phyloP scores from a whole-genome alignment of 148 eudicot species.

The Nepenthes gracilis region DNA sequence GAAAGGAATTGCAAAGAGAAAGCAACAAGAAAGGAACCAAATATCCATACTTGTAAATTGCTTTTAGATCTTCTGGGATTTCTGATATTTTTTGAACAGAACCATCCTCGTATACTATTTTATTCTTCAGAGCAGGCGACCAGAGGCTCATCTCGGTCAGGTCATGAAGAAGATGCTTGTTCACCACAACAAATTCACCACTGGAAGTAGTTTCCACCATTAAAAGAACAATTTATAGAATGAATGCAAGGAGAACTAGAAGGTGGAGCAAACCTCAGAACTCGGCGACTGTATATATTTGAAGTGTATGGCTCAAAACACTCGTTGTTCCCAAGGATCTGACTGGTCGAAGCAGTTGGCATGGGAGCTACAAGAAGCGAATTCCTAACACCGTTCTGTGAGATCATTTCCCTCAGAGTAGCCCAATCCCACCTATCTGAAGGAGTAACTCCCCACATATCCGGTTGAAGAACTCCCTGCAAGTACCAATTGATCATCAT shows the following conservation, averaged over 20 bases:
- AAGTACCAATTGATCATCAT: neutral
- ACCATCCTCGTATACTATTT: conserved; percentile 69
- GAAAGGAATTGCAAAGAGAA: neutral
- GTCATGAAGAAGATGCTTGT: conserved; percentile 93
- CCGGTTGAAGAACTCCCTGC: conserved; percentile 91
- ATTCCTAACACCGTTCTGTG: conserved; percentile 71
- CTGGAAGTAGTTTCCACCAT: conserved; percentile 22
- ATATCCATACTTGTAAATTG: conserved; percentile 53
- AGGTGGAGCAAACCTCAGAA: conserved; percentile 47
- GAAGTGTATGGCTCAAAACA: conserved; percentile 99
- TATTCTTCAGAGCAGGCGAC: conserved; percentile 74
- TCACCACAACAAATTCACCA: conserved; percentile 99
- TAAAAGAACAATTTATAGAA: neutral
- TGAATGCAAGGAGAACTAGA: neutral
- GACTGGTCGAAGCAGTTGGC: conserved; percentile 99
- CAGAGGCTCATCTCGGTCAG: conserved; percentile 90
- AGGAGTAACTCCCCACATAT: conserved; percentile 93
- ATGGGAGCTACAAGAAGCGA: conserved; percentile 96
- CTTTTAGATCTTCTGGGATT: conserved; percentile 62
- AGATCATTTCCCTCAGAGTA: conserved; percentile 54
- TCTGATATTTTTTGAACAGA: conserved; percentile 74
- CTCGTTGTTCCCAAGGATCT: conserved; percentile 95
- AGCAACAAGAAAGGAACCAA: neutral
- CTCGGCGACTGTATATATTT: conserved; percentile 89
- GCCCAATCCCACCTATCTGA: conserved; percentile 88